Evolutionary conservation across 805 yeast species (phyloP), one percentile per base, ranked within the genome.

Genomic region (Saccharomycopsis selenospora): DNA sequence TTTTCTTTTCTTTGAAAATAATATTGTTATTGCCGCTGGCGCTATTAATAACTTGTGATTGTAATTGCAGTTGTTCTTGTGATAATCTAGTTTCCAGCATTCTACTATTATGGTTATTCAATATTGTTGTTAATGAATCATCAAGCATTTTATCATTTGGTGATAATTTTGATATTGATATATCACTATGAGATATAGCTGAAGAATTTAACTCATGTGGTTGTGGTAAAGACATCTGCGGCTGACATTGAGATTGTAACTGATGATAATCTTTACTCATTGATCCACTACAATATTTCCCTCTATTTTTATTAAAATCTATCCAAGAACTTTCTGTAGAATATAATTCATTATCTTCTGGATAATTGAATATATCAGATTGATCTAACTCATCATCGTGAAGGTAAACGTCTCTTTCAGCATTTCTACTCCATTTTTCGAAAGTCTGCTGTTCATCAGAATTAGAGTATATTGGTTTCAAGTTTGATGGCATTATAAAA

Each of bases 291-390:
- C 11, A 27, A 27, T 7, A 7, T 8, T 27, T 27, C 11, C 29
- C 29, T 10, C 18, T 14, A 14, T 18, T 18, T 3, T 22, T 17
- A n/a, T 45, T 45, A 36, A 45, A 49, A 2, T 36, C 23, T 23
- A 49, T 49, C 53, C 53, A 49, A 2, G 53, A 49, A 7, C 14
- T 23, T 17, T 43, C 50, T 17, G 18, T 33, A 10, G 38, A 33
- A 33, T 33, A 33, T 10, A 36, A 14, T 17, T 36, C 46, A 3
- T 14, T 14, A 5, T 48, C 51, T 20, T 45, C 49, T 14, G 52
- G 52, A 45, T 45, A 49, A 11, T 30, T 20, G 42, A 40, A 49
- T 13, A 49, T 45, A 25, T 45, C 46, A 2, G 49, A 41, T 23
- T 41, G 40, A 3, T 49, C 52, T 14, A 49, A 28, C 24, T 26